phyloP scores from a whole-genome alignment of 257 asterid species.

The Nicotiana tabacum region DNA sequence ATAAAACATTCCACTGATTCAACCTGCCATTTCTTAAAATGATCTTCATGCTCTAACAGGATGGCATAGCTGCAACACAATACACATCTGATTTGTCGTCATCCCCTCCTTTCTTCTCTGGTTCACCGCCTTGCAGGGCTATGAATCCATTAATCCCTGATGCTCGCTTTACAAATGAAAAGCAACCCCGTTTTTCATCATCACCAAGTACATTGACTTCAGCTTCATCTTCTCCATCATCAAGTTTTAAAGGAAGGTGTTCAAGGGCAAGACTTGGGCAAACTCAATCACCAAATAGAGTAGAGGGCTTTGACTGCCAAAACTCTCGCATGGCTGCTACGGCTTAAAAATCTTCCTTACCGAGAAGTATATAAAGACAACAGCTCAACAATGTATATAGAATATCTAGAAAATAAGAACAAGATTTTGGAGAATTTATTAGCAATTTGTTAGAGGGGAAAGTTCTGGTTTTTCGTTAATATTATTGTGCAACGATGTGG shows the following conservation, averaged over 20 bases:
- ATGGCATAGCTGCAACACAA: conserved; percentile 23
- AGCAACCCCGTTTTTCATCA: conserved; percentile 3
- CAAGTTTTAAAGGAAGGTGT: conserved; percentile 25
- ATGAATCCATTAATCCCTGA: conserved; percentile 43
- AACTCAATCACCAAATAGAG: conserved; percentile 40
- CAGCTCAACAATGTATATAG: not conserved
- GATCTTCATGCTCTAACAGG: conserved; percentile 29
- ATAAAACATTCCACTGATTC: not conserved
- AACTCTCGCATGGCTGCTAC: conserved; percentile 24
- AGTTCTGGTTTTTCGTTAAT: not conserved
- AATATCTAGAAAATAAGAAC: not conserved
- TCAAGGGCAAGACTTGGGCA: conserved; percentile 18
- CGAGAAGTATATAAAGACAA: not conserved
- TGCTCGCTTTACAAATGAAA: conserved; percentile 28
- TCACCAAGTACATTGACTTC: conserved; percentile 25
- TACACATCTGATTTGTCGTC: conserved; percentile 22
- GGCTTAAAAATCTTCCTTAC: conserved; percentile 15
- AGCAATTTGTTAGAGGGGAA: not conserved
- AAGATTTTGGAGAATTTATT: not conserved
- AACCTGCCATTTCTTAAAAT: not conserved
- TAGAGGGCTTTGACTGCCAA: conserved; percentile 47
- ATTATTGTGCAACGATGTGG: not conserved
- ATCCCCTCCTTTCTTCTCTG: conserved; percentile 46
- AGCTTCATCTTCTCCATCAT: conserved; percentile 23
- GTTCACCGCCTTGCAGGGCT: conserved; percentile 52